Conservation (phyloP, 2,329 filamentous ascomycete species). For the Sordariomycetes sp. region DNA sequence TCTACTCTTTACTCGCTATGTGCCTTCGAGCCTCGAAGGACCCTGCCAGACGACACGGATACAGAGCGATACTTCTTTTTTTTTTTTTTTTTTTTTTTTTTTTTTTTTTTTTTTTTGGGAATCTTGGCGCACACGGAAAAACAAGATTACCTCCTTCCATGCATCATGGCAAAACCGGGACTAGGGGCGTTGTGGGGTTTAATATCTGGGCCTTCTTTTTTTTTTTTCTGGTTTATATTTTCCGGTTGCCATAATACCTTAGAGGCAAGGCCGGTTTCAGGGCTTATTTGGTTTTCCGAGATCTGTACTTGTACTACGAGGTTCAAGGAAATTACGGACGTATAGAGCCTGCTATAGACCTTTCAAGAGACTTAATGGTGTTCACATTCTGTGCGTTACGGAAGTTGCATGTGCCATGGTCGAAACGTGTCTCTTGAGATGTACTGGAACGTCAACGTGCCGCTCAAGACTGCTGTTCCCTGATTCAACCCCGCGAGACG, state of each 20-base stretch:
- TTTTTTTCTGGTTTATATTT: background rate
- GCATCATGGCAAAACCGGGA: background rate
- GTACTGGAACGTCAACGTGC: background rate
- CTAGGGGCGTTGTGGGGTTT: background rate
- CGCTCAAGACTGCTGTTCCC: background rate
- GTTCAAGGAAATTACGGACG: background rate
- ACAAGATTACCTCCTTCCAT: background rate
- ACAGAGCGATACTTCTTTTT: background rate
- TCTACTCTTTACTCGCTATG: too few relatives aligned
- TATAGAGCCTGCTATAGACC: background rate
- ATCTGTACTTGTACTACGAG: background rate
- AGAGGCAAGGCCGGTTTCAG: background rate
- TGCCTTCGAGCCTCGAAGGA: too few relatives aligned
- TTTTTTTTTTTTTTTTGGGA: too few relatives aligned
- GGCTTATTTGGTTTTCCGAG: background rate
- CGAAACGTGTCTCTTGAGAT: background rate
- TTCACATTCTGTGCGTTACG: background rate
- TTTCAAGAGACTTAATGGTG: background rate
- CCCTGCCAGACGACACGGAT: too few relatives aligned
- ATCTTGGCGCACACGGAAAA: background rate
- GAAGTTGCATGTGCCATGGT: background rate
- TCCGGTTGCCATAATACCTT: background rate
- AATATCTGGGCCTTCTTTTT: background rate
- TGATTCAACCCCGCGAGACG: slow-evolving; percentile 12
- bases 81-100: too few relatives aligned